These are phyloP conservation scores for Suhomyces coccinellae DNA, from an alignment of 1,139 yeast genomes.

Conservation along the genomic window DNA sequence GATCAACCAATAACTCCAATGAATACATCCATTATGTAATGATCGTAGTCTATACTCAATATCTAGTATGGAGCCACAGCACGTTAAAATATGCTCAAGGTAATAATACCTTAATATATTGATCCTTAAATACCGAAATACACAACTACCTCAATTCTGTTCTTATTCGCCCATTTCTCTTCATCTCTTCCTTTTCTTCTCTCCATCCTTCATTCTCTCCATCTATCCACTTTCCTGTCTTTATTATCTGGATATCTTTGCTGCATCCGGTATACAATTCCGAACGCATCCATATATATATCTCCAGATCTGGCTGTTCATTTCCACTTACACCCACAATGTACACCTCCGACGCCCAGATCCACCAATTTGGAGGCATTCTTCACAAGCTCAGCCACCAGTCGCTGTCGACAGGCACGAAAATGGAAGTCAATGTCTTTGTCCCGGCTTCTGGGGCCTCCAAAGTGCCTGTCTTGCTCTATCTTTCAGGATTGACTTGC, in stretches of 20 bases:
- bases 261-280: conserved; percentile 1
- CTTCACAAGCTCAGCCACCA: conserved; percentile 74
- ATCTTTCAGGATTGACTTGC: conserved; percentile 89
- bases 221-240: not conserved
- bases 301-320: not conserved
- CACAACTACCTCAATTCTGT: too few species aligned
- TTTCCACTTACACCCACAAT: conserved; percentile 33
- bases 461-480: conserved; percentile 68
- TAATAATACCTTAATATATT: too few species aligned
- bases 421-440: conserved; percentile 82
- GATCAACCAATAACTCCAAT: too few species aligned
- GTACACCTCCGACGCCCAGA: conserved; percentile 56
- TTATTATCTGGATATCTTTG: not conserved
- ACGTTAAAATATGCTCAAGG: too few species aligned
- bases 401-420: conserved; percentile 62
- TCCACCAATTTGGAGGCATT: conserved; percentile 73
- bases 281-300: not conserved
- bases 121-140: too few species aligned
- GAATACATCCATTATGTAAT: too few species aligned
- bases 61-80: too few species aligned
- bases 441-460: conserved; percentile 53
- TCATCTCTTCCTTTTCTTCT: too few species aligned
- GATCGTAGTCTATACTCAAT: too few species aligned
- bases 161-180: too few species aligned
- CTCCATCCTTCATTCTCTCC: not conserved